Evolutionary conservation across 2,329 filamentous ascomycete genomes (phyloP).

Genomic region (Rasamsonia emersonii): DNA sequence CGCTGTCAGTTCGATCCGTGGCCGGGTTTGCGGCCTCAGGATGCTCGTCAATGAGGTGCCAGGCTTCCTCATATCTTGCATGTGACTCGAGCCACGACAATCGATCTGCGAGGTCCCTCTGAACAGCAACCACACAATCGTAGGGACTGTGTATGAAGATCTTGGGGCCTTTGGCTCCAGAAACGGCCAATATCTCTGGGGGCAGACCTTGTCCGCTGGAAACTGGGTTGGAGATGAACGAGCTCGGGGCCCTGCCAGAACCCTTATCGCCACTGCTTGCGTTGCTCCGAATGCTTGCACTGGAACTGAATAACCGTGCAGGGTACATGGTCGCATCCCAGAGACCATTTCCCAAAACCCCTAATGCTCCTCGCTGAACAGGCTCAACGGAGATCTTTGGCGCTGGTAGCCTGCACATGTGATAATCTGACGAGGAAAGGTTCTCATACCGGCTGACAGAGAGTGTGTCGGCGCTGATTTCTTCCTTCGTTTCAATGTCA

Average conservation of each 20-base stretch:
- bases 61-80: constrained; percentile 73
- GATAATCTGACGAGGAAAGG: constrained; percentile 82
- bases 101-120: constrained; percentile 77
- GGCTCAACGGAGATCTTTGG: constrained; percentile 57
- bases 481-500: constrained; percentile 70
- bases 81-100: constrained; percentile 77
- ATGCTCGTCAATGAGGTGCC: constrained; percentile 81
- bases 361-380: constrained; percentile 64
- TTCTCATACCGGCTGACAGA: constrained; percentile 80
- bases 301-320: constrained; percentile 76
- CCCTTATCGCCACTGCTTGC: constrained; percentile 48
- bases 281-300: constrained; percentile 62
- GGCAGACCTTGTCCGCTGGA: constrained; percentile 29
- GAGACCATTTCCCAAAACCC: constrained; percentile 64
- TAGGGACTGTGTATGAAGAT: constrained; percentile 96
- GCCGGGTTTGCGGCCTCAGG: constrained; percentile 55
- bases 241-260: constrained; percentile 44
- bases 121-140: constrained; percentile 87
- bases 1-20: constrained; percentile 27
- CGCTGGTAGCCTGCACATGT: constrained; percentile 74
- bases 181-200: constrained; percentile 40
- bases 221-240: constrained; percentile 46
- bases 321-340: constrained; percentile 90
- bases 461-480: constrained; percentile 79
- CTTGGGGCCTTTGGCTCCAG: constrained; percentile 54